Base-by-base conservation (phyloP, 2,329 filamentous ascomycete genomes). In the Sclerotinia nivalis region DNA sequence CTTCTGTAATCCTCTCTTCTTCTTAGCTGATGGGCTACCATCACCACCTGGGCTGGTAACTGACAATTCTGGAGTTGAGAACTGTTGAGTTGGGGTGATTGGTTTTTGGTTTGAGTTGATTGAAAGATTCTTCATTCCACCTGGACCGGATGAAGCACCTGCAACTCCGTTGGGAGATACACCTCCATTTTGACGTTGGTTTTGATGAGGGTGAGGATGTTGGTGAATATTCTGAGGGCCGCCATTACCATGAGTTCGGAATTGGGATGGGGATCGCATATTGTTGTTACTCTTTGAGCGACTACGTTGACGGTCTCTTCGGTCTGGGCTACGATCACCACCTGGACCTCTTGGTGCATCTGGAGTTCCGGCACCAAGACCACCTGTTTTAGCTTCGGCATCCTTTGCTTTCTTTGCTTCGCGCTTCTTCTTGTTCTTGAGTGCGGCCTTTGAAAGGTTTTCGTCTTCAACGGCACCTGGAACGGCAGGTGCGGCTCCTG, bases 381-480 rank as follows among this genome's bases (percentile, higher is more conserved):
- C 82, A 69, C 79, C 75, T 58, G 83, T 82, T 74, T 89, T 89
- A 64, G 87, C 88, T 25, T 93, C 92, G 8, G 84, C 87, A 60
- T 96, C 93, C 79, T 94, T 96, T 66, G 88, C 87, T 83, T 97
- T 98, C 86, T 96, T 97, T 74, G 92, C 92, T 75, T 92, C 90
- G 59, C 96, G 88, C 87, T 98, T 98, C 88, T 98, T 98, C 88
- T 98, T 98, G 83, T 97, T 97, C 87, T 97, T 97, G 76, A 93
- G 84, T 18, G 92, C 93, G 68, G 91, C 88, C 83, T 96, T 96
- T 72, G 92, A 94, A 72, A 96, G 80, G 75, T 87, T 89, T 75
- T 92, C 92, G 71, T 79, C 86, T 81, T 90, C 80, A 73, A 83
- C 86, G 49, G 86, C 84, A 71, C 86, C 87, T 20, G 91, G 88